phyloP scores from a whole-genome alignment of 1,284 basidiomycete genomes.

The Leucoagaricus sp. region DNA sequence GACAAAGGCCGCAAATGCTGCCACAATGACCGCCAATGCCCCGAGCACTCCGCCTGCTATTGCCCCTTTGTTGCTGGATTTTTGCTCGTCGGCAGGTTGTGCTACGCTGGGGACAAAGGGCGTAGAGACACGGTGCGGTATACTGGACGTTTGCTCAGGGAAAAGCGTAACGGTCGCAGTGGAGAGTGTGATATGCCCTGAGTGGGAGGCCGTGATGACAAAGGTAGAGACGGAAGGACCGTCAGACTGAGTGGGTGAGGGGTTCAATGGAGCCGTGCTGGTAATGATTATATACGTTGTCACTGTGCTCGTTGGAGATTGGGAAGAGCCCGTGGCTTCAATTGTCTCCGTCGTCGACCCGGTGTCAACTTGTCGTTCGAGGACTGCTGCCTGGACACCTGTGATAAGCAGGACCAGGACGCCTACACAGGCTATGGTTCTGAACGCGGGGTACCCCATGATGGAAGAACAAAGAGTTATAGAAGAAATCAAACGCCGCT shows the following conservation, averaged over 20 bases:
- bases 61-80: conserved; percentile 16
- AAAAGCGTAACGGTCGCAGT: conserved; percentile 7
- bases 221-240: conserved; percentile 11
- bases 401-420: background rate
- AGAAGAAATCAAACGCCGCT: background rate
- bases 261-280: conserved; percentile 5
- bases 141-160: background rate
- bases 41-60: conserved; percentile 28
- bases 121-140: conserved; percentile 12
- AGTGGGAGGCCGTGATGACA: conserved; percentile 17
- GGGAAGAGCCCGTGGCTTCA: background rate
- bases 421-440: background rate
- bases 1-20: conserved; percentile 20
- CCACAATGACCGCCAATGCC: conserved; percentile 19
- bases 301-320: background rate
- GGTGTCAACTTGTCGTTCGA: conserved; percentile 1
- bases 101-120: conserved; percentile 3
- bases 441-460: background rate
- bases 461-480: background rate
- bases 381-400: background rate
- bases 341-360: background rate
- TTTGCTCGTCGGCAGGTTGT: background rate
- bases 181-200: conserved; percentile 7
- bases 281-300: background rate
- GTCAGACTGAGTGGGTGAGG: background rate